phyloP scores from a whole-genome alignment of 2,329 filamentous ascomycete species.

The Davidsoniella virescens region DNA sequence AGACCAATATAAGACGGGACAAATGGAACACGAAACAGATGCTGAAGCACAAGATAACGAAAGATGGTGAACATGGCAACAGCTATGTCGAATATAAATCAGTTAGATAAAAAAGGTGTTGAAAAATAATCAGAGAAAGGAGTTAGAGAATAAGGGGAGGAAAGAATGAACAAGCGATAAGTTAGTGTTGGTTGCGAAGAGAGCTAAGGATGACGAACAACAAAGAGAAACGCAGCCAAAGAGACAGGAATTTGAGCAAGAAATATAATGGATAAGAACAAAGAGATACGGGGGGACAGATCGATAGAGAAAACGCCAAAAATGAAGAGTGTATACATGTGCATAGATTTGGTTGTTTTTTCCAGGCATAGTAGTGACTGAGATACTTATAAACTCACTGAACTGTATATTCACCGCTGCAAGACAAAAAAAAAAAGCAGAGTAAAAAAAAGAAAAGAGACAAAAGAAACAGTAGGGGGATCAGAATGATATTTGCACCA shows the following conservation, averaged over 20 bases:
- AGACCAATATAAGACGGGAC: neutral
- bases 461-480: neutral
- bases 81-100: neutral
- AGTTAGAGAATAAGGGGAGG: neutral
- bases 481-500: too few species aligned
- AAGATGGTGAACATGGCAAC: neutral
- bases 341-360: neutral
- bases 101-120: neutral
- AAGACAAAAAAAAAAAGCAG: conserved; percentile 1
- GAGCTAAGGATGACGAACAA: neutral
- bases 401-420: neutral
- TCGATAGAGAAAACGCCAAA: neutral
- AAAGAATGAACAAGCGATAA: neutral
- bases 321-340: conserved; percentile 1
- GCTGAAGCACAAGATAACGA: too few species aligned
- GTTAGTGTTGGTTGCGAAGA: neutral
- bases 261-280: neutral
- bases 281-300: neutral
- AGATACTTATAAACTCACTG: neutral
- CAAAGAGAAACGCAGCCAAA: neutral
- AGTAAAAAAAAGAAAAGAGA: conserved; percentile 5
- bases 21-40: too few species aligned
- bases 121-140: neutral
- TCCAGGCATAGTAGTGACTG: conserved; percentile 1
- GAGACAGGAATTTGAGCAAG: neutral